Base-by-base conservation (phyloP, 352 stramenopile species). In the Pythium coloratum region DNA sequence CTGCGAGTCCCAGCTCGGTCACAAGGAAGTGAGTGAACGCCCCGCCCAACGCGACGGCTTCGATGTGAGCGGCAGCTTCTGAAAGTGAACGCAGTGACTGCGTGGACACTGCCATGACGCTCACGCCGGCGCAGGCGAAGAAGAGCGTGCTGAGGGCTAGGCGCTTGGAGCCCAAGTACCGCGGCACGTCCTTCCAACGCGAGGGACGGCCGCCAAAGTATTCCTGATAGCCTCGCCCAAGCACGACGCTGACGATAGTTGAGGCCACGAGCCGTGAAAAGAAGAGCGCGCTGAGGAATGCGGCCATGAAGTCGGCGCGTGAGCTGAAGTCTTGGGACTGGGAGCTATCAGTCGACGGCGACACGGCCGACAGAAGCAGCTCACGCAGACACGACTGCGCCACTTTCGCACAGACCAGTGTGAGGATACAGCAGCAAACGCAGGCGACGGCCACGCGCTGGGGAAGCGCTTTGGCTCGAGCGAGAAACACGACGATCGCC, bases 81-180 rank as follows among this genome's bases (percentile, higher is more conserved):
- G 67, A 79, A 2, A 90, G 77, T 6, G 78, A 86, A 2, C 80
- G 76, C 32, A 90, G 64, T 6, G 78, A 20, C 2, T 34, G 26
- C 0, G 70, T 65, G n/a, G 71, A 75, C 4, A 83, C 49, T 20
- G 70, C 76, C 69, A 88, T 80, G 32, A 70, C 55, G 6, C 73
- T 76, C 32, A 89, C 77, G 14, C 40, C 55, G 9, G 77, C 67
- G 10, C 70, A 49, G 13, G 72, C 55, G 36, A 75, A 84, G 73
- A 88, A 91, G 5, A 91, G 64, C 8, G 83, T 91, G 46, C 64
- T 70, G 51, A 90, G 46, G 24, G 84, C 71, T 47, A 90, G 77
- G 40, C 87, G 70, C 67, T 89, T 89, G 47, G 81, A 90, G 44
- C 83, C 81, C 18, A 91, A 44, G 42, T 87, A 91, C 26, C 55